A percentile compares a stretch with the other conserved stretches of the same genome.
Conservation (phyloP, 2,329 filamentous ascomycete genomes). For the Trichoderma brevicompactum region DNA sequence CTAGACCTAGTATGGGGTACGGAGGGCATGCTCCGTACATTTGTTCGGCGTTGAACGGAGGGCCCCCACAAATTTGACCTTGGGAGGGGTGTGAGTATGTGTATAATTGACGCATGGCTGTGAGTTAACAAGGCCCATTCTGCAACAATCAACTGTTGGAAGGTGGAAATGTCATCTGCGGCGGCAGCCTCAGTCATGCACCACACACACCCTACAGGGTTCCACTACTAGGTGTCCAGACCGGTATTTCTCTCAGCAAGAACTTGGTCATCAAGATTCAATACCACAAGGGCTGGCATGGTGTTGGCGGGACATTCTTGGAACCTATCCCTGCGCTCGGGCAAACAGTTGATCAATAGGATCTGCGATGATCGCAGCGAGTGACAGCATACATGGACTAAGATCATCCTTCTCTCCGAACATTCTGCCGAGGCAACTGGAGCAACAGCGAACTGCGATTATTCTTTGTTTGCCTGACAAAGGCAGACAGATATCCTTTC, state of each 20-base stretch:
- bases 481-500: background rate
- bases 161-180: constrained; percentile 11
- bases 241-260: background rate
- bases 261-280: background rate
- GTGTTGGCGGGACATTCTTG: background rate
- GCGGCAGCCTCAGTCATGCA: constrained; percentile 7
- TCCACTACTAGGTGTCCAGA: constrained; percentile 1
- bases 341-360: background rate
- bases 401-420: background rate
- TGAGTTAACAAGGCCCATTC: background rate
- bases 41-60: constrained; percentile 3
- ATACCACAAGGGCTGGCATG: background rate
- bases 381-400: background rate
- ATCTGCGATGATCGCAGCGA: constrained; percentile 4
- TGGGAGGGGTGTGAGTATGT: constrained; percentile 24
- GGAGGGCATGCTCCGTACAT: background rate
- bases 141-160: background rate
- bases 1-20: constrained; percentile 14
- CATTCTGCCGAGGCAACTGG: background rate
- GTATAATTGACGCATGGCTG: constrained; percentile 24
- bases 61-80: constrained; percentile 13
- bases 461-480: background rate
- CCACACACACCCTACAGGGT: background rate
- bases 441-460: background rate
- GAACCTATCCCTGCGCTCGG: background rate